Evolutionary conservation across 345 rosid species (phyloP), one percentile per base, ranked within the genome.

Genomic region (Melaleuca alternifolia): DNA sequence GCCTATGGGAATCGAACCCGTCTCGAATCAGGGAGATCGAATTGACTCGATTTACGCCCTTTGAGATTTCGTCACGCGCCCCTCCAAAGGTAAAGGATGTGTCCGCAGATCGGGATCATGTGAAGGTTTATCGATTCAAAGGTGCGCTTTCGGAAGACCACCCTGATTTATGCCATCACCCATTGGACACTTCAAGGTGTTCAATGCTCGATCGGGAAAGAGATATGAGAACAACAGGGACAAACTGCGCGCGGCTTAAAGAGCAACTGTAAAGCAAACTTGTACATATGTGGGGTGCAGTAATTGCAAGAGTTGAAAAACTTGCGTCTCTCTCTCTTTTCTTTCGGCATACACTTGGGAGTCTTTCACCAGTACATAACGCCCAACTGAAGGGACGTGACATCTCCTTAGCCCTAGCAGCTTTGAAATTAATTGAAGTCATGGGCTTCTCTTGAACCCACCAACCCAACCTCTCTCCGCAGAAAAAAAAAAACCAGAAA

Each of bases 401-500:
- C 46, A 4, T 11, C 7, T 33, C 48, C 79, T 71, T 71, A 71
- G 13, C 46, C 79, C 24, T 71, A 71, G 79, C 79, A 65, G 77
- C 77, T 20, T 65, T 65, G 77, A 16, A 65, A 21, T 89, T 88
- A 90, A 93, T 91, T 93, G 81, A 86, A 85, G 85, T 90, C 94
- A 89, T 90, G 94, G 86, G 89, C 83, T 89, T 89, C 92, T 87
- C 90, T 88, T 91, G 94, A 89, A 85, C 26, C 11, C 52, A 12
- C 89, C 84, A 11, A 50, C 16, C 7, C 23, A 37, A 33, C 83
- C 5, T 83, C 84, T 82, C 54, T 54, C 54, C 87, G 37, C 5
- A 0, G 20, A 30, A 50, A 41, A 41, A 37, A 41, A 15, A 33
- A 21, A 16, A 33, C 79, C 48, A 2, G 46, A 20, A 33, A 33